phyloP scores from a whole-genome alignment of 192 early-diverging fungal genomes.

The Coemansia sp. region DNA sequence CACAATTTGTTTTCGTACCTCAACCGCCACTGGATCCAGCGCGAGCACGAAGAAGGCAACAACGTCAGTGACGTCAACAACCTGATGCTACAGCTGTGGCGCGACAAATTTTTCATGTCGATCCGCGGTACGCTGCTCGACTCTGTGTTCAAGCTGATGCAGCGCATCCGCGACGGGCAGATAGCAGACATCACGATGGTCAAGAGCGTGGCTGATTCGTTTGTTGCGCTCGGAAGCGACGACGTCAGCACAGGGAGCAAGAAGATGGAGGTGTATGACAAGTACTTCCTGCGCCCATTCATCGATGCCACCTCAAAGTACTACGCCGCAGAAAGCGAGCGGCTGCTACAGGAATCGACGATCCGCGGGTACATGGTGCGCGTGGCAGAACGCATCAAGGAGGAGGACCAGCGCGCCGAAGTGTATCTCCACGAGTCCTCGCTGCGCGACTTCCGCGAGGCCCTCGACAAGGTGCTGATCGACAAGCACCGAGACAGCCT shows the following conservation, averaged over 20 bases:
- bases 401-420: conserved; percentile 87
- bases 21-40: conserved; percentile 96
- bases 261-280: conserved; percentile 85
- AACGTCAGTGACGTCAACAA: conserved; percentile 89
- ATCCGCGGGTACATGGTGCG: conserved; percentile 96
- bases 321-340: conserved; percentile 88
- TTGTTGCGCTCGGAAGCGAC: conserved; percentile 72
- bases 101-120: conserved; percentile 63
- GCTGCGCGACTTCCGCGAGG: conserved; percentile 72
- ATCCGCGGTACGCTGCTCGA: conserved; percentile 50
- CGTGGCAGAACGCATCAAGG: conserved; percentile 67
- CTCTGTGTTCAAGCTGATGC: conserved; percentile 62
- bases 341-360: conserved; percentile 86
- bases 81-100: conserved; percentile 74
- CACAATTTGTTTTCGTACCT: conserved; percentile 93
- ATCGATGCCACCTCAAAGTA: conserved; percentile 76
- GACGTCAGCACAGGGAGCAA: conserved; percentile 75
- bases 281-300: conserved; percentile 86
- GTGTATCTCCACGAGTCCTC: conserved; percentile 86
- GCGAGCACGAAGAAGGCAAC: conserved; percentile 93
- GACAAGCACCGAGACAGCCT: conserved; percentile 79
- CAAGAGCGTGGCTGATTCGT: conserved; percentile 88
- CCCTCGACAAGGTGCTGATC: conserved; percentile 85
- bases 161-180: conserved; percentile 84
- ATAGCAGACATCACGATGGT: conserved; percentile 82